Base-by-base conservation (phyloP, 2,329 filamentous ascomycete species). In the Harringtonia lauricola region DNA sequence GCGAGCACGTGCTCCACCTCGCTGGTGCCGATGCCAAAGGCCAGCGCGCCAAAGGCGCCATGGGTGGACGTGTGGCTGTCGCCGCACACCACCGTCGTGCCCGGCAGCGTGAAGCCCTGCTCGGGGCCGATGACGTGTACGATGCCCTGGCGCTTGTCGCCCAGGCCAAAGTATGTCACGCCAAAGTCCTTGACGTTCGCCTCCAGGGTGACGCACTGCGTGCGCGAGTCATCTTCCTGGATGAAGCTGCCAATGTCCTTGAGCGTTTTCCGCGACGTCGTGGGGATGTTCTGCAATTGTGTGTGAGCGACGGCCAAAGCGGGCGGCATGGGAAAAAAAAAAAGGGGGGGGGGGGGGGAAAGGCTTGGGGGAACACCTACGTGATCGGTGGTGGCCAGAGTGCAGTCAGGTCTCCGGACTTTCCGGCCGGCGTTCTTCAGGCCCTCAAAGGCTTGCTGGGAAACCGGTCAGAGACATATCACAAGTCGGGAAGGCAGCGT, bases 31-130 rank as follows among this genome's bases (percentile, higher is more conserved):
- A 98, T 98, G 63, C 92, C 92, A 59, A 95, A 95, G 34, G 92
- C 92, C 49, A 96, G 78, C 54, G 89, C 77, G 53, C 92, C 92
- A 56, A 96, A 98, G 42, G 92, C 92, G 57, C 92, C 92, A 66
- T 98, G 92, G 50, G 92, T 98, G 22, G 90, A 95, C 38, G 92
- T 98, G 64, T 98, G 92, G 59, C 86, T 94, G 74, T 98, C 92
- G 64, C 92, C 92, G 60, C 92, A 96, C 52, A 96, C 92, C 31
- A 96, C 85, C 3, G 92, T 98, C 43, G 92, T 96, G 54, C 87
- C 92, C 35, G 92, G 92, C 31, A 96, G 82, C 45, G 92, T 98
- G 72, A 98, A 98, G 54, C 92, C 92, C 66, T 98, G 92, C 71
- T 98, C 92, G 34, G 92, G 92, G 30, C 92, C 92, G 56, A 98